A percentile compares a stretch with the other conserved stretches of the same genome.
These are phyloP conservation scores for Pestalotiopsis sp. DNA, from an alignment of 2,329 filamentous ascomycete genomes.

Conservation along the genomic window DNA sequence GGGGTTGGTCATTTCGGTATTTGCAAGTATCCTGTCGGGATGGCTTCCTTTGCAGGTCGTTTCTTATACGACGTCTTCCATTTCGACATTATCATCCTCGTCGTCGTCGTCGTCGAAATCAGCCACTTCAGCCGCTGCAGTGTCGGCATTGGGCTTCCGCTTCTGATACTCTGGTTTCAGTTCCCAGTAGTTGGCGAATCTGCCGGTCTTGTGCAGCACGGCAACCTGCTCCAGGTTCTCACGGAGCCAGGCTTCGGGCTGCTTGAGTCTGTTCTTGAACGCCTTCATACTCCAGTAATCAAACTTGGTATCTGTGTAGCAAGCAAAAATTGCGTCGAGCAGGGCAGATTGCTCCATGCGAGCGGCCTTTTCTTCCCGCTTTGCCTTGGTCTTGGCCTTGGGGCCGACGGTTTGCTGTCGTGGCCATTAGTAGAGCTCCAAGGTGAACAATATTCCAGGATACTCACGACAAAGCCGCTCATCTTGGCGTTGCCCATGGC, in stretches of 20 bases:
- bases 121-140: constrained; percentile 43
- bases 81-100: constrained; percentile 68
- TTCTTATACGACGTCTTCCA: constrained; percentile 70
- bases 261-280: constrained; percentile 74
- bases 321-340: constrained; percentile 79
- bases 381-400: constrained; percentile 72
- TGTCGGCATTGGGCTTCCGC: constrained; percentile 48
- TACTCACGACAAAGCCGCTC: constrained; percentile 60
- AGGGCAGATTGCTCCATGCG: constrained; percentile 90
- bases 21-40: not conserved
- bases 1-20: too few species aligned
- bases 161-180: constrained; percentile 68
- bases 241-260: constrained; percentile 93
- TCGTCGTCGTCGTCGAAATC: constrained; percentile 53
- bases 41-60: not conserved
- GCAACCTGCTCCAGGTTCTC: constrained; percentile 83
- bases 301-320: constrained; percentile 75
- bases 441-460: not conserved
- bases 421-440: not conserved
- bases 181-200: constrained; percentile 85
- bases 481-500: constrained; percentile 49
- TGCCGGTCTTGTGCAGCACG: constrained; percentile 78
- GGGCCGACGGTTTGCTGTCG: constrained; percentile 24
- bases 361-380: constrained; percentile 54
- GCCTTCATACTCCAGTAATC: constrained; percentile 94